Conservation (phyloP, 768 basidiomycete species). For the Pleurotus citrinopileatus region DNA sequence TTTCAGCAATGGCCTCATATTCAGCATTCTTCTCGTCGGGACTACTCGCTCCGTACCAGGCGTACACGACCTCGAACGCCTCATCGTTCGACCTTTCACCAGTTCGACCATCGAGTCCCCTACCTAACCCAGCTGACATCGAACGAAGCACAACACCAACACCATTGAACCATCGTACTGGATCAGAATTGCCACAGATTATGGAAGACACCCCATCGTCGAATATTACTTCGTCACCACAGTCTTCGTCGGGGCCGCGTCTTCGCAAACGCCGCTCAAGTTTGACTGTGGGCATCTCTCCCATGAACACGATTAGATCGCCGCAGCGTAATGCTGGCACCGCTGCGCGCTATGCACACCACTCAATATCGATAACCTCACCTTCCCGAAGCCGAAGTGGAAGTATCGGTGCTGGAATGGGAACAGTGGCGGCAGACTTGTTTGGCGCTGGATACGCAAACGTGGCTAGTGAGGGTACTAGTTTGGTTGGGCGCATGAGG, state of each 20-base stretch:
- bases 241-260: slow-evolving; percentile 31
- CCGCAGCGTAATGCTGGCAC: slow-evolving; percentile 48
- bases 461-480: slow-evolving; percentile 26
- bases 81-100: slow-evolving; percentile 17
- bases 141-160: slow-evolving; percentile 33
- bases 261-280: slow-evolving; percentile 65
- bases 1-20: slow-evolving; percentile 37
- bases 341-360: slow-evolving; percentile 46
- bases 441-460: slow-evolving; percentile 16
- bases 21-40: slow-evolving; percentile 73
- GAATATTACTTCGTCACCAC: slow-evolving; percentile 26
- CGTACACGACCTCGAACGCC: slow-evolving; percentile 14
- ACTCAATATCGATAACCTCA: slow-evolving; percentile 24
- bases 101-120: slow-evolving; percentile 16
- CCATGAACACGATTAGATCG: slow-evolving; percentile 58
- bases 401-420: slow-evolving; percentile 30
- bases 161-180: slow-evolving; percentile 16
- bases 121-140: slow-evolving; percentile 29
- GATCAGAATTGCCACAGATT: slow-evolving; percentile 20
- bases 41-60: slow-evolving; percentile 49
- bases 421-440: slow-evolving; percentile 22
- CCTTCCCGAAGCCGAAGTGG: slow-evolving; percentile 40
- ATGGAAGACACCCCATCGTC: slow-evolving; percentile 17
- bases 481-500: slow-evolving; percentile 49
- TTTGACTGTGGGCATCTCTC: slow-evolving; percentile 49